Base-by-base conservation (phyloP, 139 green algal species). In the Deuterostichococcus epilithicus region DNA sequence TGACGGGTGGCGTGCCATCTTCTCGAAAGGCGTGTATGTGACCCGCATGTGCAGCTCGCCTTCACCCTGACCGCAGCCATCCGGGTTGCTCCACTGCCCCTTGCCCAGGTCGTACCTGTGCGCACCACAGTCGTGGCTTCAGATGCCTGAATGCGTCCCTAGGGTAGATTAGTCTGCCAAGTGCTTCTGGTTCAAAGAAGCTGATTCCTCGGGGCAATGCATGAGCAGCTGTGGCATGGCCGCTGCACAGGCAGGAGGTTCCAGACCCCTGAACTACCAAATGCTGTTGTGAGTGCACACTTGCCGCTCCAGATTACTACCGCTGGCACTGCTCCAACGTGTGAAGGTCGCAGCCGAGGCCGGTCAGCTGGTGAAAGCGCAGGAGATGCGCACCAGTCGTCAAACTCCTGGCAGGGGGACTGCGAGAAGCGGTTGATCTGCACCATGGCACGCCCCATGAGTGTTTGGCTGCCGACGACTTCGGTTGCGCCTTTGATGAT, bases 11-110 rank as follows among this genome's bases (percentile, higher is more conserved):
- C 36, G 36, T 23, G 39, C 70, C 39, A 90, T 77, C 34, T 69
- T 22, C 35, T 88, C 75, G 5, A 90, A 82, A 45, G 82, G 81
- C 84, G 76, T 86, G 76, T 85, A 90, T 25, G 80, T 90, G 25
- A 77, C 28, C 6, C 60, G 34, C 38, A 90, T 47, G 25, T 66
- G 70, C 6, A 90, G 5, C 77, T 86, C 76, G 42, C 86, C 86
- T 28, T 80, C 38, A 10, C 79, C 79, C 38, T 80, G 32, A 59
- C 71, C 80, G 71, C 71, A 86, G 63, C 85, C 85, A 37, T 80
- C 76, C 36, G 83, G 79, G 37, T 78, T 72, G 25, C 70, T 58
- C 39, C 83, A 90, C 44, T 84, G 81, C 1, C 75, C 80, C 75
- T 68, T 73, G 67, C 86, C 86, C 73, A 90, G 79, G 28, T 83